These are phyloP conservation scores for Sisymbrium irio DNA, from an alignment of 345 rosid species.

Conservation along the genomic window DNA sequence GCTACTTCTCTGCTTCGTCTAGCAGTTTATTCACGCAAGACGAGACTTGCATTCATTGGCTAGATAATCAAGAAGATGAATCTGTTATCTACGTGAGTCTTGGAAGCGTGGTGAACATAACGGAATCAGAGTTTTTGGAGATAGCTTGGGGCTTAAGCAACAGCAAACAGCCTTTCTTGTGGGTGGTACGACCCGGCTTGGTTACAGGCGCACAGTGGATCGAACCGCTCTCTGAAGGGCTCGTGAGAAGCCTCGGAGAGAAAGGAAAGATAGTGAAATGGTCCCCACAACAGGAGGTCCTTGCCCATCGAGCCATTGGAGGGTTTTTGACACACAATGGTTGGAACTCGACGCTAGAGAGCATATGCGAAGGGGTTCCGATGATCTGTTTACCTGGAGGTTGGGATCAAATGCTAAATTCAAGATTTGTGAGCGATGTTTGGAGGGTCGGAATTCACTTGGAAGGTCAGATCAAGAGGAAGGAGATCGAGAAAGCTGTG, in stretches of 20 bases:
- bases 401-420: constrained; percentile 34
- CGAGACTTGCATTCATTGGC: constrained; percentile 44
- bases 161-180: constrained; percentile 46
- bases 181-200: constrained; percentile 42
- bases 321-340: constrained; percentile 35
- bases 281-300: constrained; percentile 36
- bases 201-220: constrained; percentile 12
- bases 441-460: constrained; percentile 27
- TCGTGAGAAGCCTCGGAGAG: constrained; percentile 29
- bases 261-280: constrained; percentile 41
- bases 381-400: constrained; percentile 33
- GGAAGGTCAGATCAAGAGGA: constrained; percentile 22
- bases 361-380: constrained; percentile 37
- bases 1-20: constrained; percentile 26
- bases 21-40: constrained; percentile 40
- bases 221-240: constrained; percentile 8
- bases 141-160: constrained; percentile 48
- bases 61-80: constrained; percentile 40
- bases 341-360: constrained; percentile 39
- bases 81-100: constrained; percentile 55
- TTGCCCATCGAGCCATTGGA: constrained; percentile 22
- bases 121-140: constrained; percentile 40
- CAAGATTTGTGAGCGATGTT: constrained; percentile 31
- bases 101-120: constrained; percentile 43
- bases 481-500: constrained; percentile 30